Conservation (phyloP, 495 filamentous ascomycete species). For the Ramalina intermedia region DNA sequence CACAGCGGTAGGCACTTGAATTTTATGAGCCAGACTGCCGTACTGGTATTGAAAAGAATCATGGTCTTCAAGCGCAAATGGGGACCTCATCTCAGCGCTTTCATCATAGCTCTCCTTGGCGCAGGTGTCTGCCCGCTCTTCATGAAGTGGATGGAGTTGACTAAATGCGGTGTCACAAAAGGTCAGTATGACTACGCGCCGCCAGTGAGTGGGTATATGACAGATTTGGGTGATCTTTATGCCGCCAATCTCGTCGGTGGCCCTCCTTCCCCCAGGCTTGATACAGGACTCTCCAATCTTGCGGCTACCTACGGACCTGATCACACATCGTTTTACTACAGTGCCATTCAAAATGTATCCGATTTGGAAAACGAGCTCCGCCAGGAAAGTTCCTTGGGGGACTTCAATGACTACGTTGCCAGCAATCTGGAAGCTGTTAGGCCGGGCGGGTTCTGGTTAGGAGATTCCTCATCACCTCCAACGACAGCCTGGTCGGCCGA, state of each 20-base stretch:
- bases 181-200: slow-evolving; percentile 12
- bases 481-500: slow-evolving; percentile 45
- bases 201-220: background rate
- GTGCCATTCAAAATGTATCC: background rate
- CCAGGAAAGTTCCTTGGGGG: slow-evolving; percentile 42
- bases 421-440: slow-evolving; percentile 45
- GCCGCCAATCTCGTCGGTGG: slow-evolving; percentile 31
- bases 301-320: slow-evolving; percentile 17
- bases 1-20: slow-evolving; percentile 48
- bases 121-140: slow-evolving; percentile 63
- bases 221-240: background rate
- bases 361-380: slow-evolving; percentile 24
- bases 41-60: slow-evolving; percentile 58
- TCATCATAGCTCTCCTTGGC: slow-evolving; percentile 57
- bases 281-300: slow-evolving; percentile 24
- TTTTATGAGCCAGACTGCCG: slow-evolving; percentile 46
- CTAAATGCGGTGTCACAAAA: slow-evolving; percentile 38
- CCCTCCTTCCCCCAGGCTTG: slow-evolving; percentile 34
- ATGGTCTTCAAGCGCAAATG: slow-evolving; percentile 60
- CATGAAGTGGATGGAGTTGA: slow-evolving; percentile 35
- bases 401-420: slow-evolving; percentile 49
- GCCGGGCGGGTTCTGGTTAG: slow-evolving; percentile 60
- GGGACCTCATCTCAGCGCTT: slow-evolving; percentile 52
- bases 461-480: slow-evolving; percentile 32
- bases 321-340: background rate